phyloP scores from a whole-genome alignment of 306 rosid species.

The Cicer cuneatum region DNA sequence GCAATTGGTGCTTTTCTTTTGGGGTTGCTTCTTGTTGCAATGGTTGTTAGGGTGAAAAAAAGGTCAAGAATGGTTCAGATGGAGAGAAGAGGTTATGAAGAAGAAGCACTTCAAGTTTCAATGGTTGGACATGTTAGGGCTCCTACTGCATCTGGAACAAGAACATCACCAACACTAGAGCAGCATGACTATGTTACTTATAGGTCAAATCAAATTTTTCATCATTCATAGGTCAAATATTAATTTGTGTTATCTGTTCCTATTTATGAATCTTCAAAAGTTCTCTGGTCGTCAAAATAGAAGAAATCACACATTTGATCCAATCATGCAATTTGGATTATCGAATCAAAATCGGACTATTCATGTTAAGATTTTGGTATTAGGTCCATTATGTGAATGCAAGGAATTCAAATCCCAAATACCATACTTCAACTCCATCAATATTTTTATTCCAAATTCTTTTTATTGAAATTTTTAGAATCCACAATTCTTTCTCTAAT shows the following conservation, averaged over 20 bases:
- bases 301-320: not conserved
- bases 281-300: not conserved
- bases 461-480: conserved; percentile 20
- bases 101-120: conserved; percentile 93
- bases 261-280: not conserved
- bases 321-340: not conserved
- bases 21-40: conserved; percentile 85
- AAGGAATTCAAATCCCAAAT: not conserved
- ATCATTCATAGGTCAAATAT: conserved; percentile 16
- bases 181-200: conserved; percentile 66
- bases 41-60: conserved; percentile 92
- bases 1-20: conserved; percentile 81
- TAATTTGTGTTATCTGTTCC: conserved; percentile 34
- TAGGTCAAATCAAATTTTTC: conserved; percentile 20
- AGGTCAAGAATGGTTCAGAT: conserved; percentile 80
- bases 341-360: not conserved
- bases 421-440: not conserved
- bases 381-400: not conserved
- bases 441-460: conserved; percentile 33
- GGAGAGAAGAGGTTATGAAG: conserved; percentile 93
- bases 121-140: conserved; percentile 99
- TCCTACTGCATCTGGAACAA: conserved; percentile 71
- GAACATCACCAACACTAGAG: conserved; percentile 72
- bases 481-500: not conserved
- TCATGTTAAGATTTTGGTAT: not conserved